A percentile compares a stretch with the other conserved stretches of the same genome.
Conservation (phyloP, 352 stramenopile species). For the Globisporangium middletonii region DNA sequence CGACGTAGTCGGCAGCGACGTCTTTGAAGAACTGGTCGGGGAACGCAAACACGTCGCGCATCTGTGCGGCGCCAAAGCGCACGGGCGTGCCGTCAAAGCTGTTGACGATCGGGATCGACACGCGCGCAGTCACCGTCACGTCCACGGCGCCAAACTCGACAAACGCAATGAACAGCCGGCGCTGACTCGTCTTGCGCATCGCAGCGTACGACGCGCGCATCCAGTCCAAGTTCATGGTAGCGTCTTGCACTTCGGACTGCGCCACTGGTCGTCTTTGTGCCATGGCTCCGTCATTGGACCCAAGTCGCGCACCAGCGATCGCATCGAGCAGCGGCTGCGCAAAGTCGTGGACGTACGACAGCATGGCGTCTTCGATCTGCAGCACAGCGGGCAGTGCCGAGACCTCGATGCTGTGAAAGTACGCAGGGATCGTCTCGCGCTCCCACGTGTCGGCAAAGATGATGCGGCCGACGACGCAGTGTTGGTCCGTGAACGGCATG, state of each 20-base stretch:
- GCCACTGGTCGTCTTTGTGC: too few species aligned
- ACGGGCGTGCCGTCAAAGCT: conserved; percentile 78
- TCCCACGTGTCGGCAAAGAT: conserved; percentile 56
- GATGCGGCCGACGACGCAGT: conserved; percentile 37
- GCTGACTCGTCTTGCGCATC: conserved; percentile 33
- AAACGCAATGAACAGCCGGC: conserved; percentile 55
- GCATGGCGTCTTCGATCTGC: conserved; percentile 62
- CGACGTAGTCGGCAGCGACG: conserved; percentile 75
- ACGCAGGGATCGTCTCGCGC: conserved; percentile 34
- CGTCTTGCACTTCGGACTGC: neutral
- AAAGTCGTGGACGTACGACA: conserved; percentile 41
- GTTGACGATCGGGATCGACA: conserved; percentile 74
- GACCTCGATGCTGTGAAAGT: conserved; percentile 68
- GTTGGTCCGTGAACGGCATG: conserved; percentile 21
- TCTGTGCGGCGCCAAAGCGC: conserved; percentile 40
- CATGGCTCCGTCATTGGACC: neutral
- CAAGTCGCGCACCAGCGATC: conserved; percentile 8
- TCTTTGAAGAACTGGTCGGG: conserved; percentile 77
- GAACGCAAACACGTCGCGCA: conserved; percentile 72
- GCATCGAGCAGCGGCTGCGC: conserved; percentile 35
- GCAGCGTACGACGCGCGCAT: conserved; percentile 10
- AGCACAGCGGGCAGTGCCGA: conserved; percentile 46
- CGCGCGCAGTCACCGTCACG: conserved; percentile 66
- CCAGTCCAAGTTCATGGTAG: neutral
- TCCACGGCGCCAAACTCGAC: conserved; percentile 51